Evolutionary conservation across 2,329 filamentous ascomycete species (phyloP), one percentile per base, ranked within the genome.

Genomic region (Sarocladium strictum): DNA sequence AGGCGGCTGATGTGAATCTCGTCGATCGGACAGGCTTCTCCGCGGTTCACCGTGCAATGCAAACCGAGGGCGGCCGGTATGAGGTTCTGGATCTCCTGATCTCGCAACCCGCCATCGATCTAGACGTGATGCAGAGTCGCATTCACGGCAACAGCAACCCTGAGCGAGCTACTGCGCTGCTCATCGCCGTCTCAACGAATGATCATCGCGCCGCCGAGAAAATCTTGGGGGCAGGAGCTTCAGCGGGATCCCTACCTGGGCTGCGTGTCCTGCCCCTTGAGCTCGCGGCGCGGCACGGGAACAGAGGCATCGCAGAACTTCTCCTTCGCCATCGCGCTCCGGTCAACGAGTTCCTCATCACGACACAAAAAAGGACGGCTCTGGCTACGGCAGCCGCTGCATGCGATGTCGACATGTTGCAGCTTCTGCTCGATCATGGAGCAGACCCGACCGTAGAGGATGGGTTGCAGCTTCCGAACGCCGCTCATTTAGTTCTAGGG

Each of bases 371-470:
- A 15, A n/a, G 17, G 32, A 62, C 61, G 17, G 58, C 62, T 23
- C 27, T 64, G 19, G 54, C 54, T 57, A 53, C 58, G 26, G 62
- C 62, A 9, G 58, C 62, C 9, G 19, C 29, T 27, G 23, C 58
- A 1, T 53, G 58, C 11, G 55, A 56, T 15, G 53, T 58, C 19
- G 29, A 55, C 27, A 57, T 62, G 19, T 57, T 64, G 14, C 41
- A 57, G 12, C 40, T 63, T 5, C 58, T 64, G 7, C 54, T 64
- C 2, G 53, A 57, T 2, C 51, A 62, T 17, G 61, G 63, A 0
- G 63, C 62, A 9, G 63, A 64, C 32, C 58, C 63, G 2, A 63
- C 60, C 0, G 40, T 57, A 1, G 61, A 64, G 32, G 61, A 64
- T 41, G 63, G 57, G 2, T 57, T 58, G 12, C 55, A 54, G 1